phyloP scores from a whole-genome alignment of 2,329 filamentous ascomycete species.

The Geosmithia flava region DNA sequence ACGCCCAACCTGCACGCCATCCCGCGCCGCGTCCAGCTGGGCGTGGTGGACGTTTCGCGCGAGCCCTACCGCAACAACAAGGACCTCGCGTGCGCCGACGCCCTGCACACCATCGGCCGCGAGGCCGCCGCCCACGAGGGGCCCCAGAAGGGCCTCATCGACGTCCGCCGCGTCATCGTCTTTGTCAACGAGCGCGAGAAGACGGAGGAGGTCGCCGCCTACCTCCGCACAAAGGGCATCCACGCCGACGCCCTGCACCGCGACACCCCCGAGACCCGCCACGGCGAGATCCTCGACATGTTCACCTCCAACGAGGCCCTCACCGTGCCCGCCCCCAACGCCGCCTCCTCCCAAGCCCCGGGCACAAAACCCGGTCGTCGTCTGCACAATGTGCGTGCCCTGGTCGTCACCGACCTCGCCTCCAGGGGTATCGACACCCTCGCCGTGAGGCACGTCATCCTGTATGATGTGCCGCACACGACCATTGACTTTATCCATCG shows the following conservation, averaged over 20 bases:
- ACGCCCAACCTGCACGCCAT: conserved; percentile 96
- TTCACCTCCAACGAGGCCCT: conserved; percentile 50
- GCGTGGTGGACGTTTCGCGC: conserved; percentile 81
- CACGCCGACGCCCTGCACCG: conserved; percentile 76
- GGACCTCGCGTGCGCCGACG: conserved; percentile 83
- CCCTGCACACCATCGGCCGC: conserved; percentile 86
- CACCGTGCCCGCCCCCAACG: conserved; percentile 14
- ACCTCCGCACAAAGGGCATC: conserved; percentile 73
- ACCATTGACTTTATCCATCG: conserved; percentile 98
- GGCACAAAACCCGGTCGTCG: conserved; percentile 8
- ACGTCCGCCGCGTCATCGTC: conserved; percentile 77
- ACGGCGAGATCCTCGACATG: conserved; percentile 61
- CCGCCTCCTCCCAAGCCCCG: conserved; percentile 20
- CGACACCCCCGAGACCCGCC: conserved; percentile 67
- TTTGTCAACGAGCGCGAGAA: conserved; percentile 96
- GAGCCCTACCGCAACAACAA: conserved; percentile 94
- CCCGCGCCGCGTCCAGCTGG: conserved; percentile 84
- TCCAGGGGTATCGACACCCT: conserved; percentile 91
- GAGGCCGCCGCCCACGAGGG: conserved; percentile 50
- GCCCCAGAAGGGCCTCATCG: conserved; percentile 39
- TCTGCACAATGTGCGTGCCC: conserved; percentile 70
- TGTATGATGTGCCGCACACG: conserved; percentile 96
- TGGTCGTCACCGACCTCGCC: conserved; percentile 88
- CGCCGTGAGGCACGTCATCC: conserved; percentile 77
- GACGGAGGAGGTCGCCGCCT: conserved; percentile 68